These are phyloP conservation scores for Begonia peltatifolia DNA, from an alignment of 306 rosid genomes.

Conservation along the genomic window DNA sequence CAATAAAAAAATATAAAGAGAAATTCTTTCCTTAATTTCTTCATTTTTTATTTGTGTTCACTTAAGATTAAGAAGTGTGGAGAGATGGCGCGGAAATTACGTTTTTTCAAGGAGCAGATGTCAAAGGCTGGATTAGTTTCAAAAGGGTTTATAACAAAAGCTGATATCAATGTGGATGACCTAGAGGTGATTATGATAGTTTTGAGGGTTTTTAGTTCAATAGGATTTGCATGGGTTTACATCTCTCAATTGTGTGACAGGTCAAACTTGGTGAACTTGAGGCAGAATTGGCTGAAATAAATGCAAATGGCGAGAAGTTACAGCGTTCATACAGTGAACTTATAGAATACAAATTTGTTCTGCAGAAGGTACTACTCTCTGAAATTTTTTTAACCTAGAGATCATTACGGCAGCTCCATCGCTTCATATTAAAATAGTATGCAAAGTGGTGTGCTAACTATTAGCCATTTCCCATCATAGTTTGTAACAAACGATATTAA, in stretches of 20 bases:
- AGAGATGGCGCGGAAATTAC: conserved; percentile 91
- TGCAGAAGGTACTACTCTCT: conserved; percentile 60
- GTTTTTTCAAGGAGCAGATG: conserved; percentile 89
- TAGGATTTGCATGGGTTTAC: too few species aligned
- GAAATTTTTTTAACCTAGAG: not conserved
- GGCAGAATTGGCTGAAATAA: conserved; percentile 74
- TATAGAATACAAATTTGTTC: conserved; percentile 74
- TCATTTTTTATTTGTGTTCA: conserved; percentile 3
- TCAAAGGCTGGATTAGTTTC: conserved; percentile 59
- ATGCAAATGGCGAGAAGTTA: conserved; percentile 86
- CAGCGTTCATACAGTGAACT: conserved; percentile 84
- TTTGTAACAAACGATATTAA: too few species aligned
- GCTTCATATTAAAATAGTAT: too few species aligned
- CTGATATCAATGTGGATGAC: conserved; percentile 51
- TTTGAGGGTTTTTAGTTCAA: not conserved
- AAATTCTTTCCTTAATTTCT: too few species aligned
- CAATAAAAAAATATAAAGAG: too few species aligned
- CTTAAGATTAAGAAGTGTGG: conserved; percentile 82
- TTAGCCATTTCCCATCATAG: not conserved
- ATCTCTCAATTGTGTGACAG: conserved; percentile 25
- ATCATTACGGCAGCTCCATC: not conserved
- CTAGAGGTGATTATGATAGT: conserved; percentile 45
- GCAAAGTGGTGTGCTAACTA: not conserved
- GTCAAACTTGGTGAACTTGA: conserved; percentile 83
- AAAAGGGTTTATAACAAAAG: conserved; percentile 20